A percentile compares a stretch with the other conserved stretches of the same genome.
Conservation (phyloP, 2,329 filamentous ascomycete genomes). For the Colletotrichum zoysiae region DNA sequence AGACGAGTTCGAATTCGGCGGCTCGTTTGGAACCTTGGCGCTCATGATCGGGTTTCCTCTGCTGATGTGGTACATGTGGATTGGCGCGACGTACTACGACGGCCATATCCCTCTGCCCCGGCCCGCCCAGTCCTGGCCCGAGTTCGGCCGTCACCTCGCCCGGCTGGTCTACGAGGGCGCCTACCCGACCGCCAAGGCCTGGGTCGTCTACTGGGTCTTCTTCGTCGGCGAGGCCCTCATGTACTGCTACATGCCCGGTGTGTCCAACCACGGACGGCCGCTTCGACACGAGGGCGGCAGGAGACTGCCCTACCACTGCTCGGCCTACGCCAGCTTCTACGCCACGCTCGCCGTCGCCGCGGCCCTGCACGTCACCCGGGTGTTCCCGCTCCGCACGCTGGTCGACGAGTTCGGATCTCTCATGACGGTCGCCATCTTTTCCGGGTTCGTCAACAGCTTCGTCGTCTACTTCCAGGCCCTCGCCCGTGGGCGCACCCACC, state of each 20-base stretch:
- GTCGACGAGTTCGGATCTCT: too few relatives aligned
- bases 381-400: too few relatives aligned
- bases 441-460: too few relatives aligned
- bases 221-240: conserved; percentile 79
- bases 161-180: conserved; percentile 81
- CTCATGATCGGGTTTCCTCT: conserved; percentile 96
- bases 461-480: too few relatives aligned
- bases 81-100: conserved; percentile 92
- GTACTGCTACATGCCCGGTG: conserved; percentile 82
- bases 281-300: conserved; percentile 81
- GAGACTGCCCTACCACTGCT: conserved; percentile 76
- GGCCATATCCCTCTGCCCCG: conserved; percentile 80
- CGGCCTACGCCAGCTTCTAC: too few relatives aligned
- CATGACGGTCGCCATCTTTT: too few relatives aligned
- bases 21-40: conserved; percentile 79
- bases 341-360: too few relatives aligned
- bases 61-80: conserved; percentile 99
- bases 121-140: conserved; percentile 73
- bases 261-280: conserved; percentile 82
- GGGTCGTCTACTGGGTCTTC: conserved; percentile 88
- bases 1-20: conserved; percentile 80
- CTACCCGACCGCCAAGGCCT: conserved; percentile 80
- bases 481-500: too few relatives aligned
- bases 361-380: too few relatives aligned
- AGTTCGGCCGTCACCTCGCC: conserved; percentile 80